Evolutionary conservation across 257 asterid genomes (phyloP).

Genomic region (Orobanche coerulescens): DNA sequence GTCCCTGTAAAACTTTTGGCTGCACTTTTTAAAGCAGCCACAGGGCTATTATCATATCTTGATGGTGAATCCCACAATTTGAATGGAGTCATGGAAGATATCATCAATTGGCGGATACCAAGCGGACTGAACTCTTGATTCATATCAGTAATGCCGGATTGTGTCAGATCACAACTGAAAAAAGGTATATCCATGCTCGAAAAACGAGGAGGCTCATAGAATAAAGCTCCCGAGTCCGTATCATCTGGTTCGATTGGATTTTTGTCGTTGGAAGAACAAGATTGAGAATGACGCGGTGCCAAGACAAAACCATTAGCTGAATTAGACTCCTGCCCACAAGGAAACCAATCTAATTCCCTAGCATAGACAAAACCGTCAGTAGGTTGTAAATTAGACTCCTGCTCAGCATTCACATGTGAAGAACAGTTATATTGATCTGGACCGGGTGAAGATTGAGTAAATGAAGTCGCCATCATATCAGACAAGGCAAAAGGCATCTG

Average conservation of each 20-base stretch:
- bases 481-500: slow-evolving; percentile 38
- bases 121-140: slow-evolving; percentile 94
- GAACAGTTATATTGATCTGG: slow-evolving; percentile 38
- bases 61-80: slow-evolving; percentile 93
- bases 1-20: slow-evolving; percentile 75
- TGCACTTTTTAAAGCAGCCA: slow-evolving; percentile 72
- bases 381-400: slow-evolving; percentile 28
- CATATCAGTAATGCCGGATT: slow-evolving; percentile 60
- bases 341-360: slow-evolving; percentile 31
- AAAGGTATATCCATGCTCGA: slow-evolving; percentile 87
- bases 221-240: slow-evolving; percentile 56
- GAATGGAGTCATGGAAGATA: slow-evolving; percentile 66
- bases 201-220: slow-evolving; percentile 91
- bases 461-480: slow-evolving; percentile 36
- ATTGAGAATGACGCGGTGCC: slow-evolving; percentile 33
- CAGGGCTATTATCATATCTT: slow-evolving; percentile 67
- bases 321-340: slow-evolving; percentile 33
- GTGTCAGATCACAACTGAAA: slow-evolving; percentile 84
- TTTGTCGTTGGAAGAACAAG: slow-evolving; percentile 31
- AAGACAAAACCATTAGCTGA: slow-evolving; percentile 48
- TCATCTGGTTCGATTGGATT: slow-evolving; percentile 27
- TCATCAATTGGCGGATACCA: slow-evolving; percentile 91
- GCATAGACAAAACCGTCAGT: slow-evolving; percentile 33
- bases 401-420: slow-evolving; percentile 31
- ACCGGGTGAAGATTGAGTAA: slow-evolving; percentile 31